These are phyloP conservation scores for Neofusicoccum cordaticola DNA, from an alignment of 2,329 filamentous ascomycete species.

Conservation along the genomic window DNA sequence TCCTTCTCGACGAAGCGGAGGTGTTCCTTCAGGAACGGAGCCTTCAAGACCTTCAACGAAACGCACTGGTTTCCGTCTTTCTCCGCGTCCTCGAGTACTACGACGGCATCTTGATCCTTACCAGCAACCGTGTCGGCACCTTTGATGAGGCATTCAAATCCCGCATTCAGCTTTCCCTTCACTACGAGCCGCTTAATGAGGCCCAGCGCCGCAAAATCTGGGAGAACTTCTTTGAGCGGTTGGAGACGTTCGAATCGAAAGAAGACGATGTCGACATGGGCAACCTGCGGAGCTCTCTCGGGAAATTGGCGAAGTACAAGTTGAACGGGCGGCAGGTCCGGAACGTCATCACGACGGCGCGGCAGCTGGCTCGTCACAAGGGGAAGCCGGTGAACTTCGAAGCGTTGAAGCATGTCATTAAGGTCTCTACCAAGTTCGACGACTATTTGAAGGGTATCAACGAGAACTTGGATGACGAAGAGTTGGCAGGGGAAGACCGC, in stretches of 20 bases:
- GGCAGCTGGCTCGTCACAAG: conserved; percentile 27
- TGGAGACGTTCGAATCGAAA: background rate
- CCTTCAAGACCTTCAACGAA: conserved; percentile 47
- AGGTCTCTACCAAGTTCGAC: background rate
- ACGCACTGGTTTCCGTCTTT: conserved; percentile 39
- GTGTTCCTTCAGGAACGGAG: conserved; percentile 52
- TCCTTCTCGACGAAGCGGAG: conserved; percentile 55
- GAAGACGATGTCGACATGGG: conserved; percentile 19
- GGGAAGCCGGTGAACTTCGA: background rate
- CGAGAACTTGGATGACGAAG: background rate
- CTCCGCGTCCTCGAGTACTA: conserved; percentile 11
- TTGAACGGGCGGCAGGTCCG: conserved; percentile 54
- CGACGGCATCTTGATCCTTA: conserved; percentile 32
- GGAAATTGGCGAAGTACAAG: conserved; percentile 38
- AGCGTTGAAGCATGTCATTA: background rate
- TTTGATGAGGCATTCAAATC: conserved; percentile 31
- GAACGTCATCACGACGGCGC: conserved; percentile 40
- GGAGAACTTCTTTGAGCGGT: conserved; percentile 29
- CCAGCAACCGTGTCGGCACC: conserved; percentile 32
- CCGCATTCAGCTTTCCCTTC: conserved; percentile 31
- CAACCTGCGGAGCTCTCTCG: conserved; percentile 37
- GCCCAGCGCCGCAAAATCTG: conserved; percentile 25
- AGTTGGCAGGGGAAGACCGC: background rate
- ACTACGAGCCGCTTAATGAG: conserved; percentile 21
- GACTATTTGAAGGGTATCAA: background rate